A percentile compares a stretch with the other conserved stretches of the same genome.
Evolutionary conservation across 2,329 filamentous ascomycete species (phyloP).

Genomic region (Colletotrichum sp.): DNA sequence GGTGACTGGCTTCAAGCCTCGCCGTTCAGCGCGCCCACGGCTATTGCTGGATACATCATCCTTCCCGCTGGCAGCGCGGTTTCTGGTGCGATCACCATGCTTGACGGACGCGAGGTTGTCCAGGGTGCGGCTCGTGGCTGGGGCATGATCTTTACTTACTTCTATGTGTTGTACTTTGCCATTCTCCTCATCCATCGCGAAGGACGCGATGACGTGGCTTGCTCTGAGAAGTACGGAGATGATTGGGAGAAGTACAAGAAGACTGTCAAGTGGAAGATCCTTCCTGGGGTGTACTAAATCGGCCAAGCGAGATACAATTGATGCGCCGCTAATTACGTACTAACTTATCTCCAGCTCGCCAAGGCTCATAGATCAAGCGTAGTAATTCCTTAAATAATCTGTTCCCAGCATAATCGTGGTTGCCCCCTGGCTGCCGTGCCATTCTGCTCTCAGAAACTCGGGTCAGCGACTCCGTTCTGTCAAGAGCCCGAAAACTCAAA

Average conservation of each 20-base stretch:
- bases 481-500: too few species aligned
- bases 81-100: slow-evolving; percentile 46
- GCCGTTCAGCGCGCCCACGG: slow-evolving; percentile 73
- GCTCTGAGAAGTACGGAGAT: slow-evolving; percentile 78
- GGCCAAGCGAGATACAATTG: too few species aligned
- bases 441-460: too few species aligned
- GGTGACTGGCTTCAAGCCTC: slow-evolving; percentile 79
- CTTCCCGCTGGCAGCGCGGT: slow-evolving; percentile 37
- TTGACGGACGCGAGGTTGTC: slow-evolving; percentile 61
- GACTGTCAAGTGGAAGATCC: slow-evolving; percentile 73
- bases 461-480: too few species aligned
- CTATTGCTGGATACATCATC: slow-evolving; percentile 68
- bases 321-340: too few species aligned
- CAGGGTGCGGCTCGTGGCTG: slow-evolving; percentile 73
- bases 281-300: too few species aligned
- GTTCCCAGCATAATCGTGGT: too few species aligned
- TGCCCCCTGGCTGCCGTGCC: too few species aligned
- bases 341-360: too few species aligned
- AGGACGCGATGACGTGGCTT: slow-evolving; percentile 81
- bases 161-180: slow-evolving; percentile 84
- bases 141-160: slow-evolving; percentile 83
- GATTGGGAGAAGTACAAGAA: slow-evolving; percentile 82
- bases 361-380: too few species aligned
- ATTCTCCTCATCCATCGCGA: slow-evolving; percentile 81
- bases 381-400: too few species aligned